Conservation (phyloP, 2,329 filamentous ascomycete species). For the Calonectria pseudoreteaudii region DNA sequence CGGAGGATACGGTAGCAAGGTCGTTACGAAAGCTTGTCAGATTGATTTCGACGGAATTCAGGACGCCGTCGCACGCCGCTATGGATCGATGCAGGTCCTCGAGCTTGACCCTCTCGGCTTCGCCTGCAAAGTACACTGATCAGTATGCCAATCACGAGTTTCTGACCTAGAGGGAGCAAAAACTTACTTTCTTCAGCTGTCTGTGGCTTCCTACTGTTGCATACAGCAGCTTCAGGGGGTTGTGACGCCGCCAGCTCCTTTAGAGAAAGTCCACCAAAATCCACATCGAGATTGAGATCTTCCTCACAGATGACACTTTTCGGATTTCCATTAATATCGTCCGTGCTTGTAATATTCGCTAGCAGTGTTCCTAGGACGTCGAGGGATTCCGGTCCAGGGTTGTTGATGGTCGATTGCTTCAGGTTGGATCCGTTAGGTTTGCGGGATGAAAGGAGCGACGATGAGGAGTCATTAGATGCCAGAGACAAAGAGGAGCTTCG, state of each 20-base stretch:
- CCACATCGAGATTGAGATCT: slow-evolving; percentile 75
- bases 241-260: slow-evolving; percentile 71
- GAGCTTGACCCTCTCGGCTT: slow-evolving; percentile 85
- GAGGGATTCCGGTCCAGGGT: slow-evolving; percentile 75
- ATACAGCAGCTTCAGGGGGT: slow-evolving; percentile 30
- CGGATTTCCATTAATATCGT: slow-evolving; percentile 21
- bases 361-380: slow-evolving; percentile 71
- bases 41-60: slow-evolving; percentile 93
- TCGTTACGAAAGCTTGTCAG: slow-evolving; percentile 94
- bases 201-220: slow-evolving; percentile 63
- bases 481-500: slow-evolving; percentile 84
- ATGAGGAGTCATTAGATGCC: slow-evolving; percentile 80
- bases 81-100: slow-evolving; percentile 94
- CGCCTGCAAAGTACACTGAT: slow-evolving; percentile 62
- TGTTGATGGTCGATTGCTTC: slow-evolving; percentile 66
- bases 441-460: slow-evolving; percentile 76
- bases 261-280: slow-evolving; percentile 83
- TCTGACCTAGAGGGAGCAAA: neutral
- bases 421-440: slow-evolving; percentile 76
- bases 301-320: slow-evolving; percentile 53
- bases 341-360: slow-evolving; percentile 38
- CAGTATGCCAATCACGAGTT: neutral
- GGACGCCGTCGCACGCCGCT: slow-evolving; percentile 88
- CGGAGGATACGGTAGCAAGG: slow-evolving; percentile 89
- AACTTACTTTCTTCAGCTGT: slow-evolving; percentile 78